phyloP scores from a whole-genome alignment of 179 eudicot genomes.

The Spergularia azorica region DNA sequence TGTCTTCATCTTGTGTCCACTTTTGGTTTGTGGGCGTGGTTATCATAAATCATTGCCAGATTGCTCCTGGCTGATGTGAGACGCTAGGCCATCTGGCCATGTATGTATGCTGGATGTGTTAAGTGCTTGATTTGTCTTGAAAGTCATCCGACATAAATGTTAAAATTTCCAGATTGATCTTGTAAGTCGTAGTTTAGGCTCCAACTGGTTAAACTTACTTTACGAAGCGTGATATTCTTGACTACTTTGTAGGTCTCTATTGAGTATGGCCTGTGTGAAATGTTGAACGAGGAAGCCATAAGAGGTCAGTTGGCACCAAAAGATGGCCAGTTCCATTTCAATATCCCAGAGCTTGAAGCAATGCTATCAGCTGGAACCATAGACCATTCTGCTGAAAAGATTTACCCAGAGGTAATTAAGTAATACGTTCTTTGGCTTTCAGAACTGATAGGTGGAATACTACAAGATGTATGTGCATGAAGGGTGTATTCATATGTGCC shows the following conservation, averaged over 20 bases:
- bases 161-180: neutral
- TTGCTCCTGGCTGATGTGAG: neutral
- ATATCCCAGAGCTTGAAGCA: constrained; percentile 64
- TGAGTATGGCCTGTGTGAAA: constrained; percentile 84
- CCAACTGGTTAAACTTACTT: neutral
- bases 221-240: neutral
- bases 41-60: neutral
- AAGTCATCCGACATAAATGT: neutral
- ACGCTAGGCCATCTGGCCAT: no score
- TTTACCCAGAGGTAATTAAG: constrained; percentile 59
- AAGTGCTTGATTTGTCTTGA: neutral
- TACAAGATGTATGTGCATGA: neutral
- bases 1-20: no score
- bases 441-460: neutral
- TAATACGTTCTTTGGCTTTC: neutral
- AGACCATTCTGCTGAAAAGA: constrained; percentile 49
- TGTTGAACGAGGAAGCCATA: constrained; percentile 69
- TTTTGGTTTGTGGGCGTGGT: neutral
- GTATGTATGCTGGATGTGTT: neutral
- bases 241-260: constrained; percentile 57
- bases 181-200: neutral
- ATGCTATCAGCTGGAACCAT: constrained; percentile 68
- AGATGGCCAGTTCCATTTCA: constrained; percentile 68
- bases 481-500: neutral
- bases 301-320: constrained; percentile 59